These are phyloP conservation scores for Saturnispora halmiae DNA, from an alignment of 805 yeast genomes.

Conservation along the genomic window DNA sequence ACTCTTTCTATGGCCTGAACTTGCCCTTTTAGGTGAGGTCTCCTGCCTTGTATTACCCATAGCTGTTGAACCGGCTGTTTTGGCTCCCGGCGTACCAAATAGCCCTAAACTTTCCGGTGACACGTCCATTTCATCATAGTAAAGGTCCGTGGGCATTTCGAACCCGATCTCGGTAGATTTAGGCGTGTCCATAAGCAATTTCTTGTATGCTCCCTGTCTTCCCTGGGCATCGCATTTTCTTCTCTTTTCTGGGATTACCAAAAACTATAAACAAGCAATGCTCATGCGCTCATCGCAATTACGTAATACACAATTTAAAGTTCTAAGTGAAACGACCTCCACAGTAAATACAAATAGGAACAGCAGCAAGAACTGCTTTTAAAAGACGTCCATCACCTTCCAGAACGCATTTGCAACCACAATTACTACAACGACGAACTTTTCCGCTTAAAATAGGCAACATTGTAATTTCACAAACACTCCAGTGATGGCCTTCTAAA, in stretches of 20 bases:
- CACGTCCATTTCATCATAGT: not conserved
- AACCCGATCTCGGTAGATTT: slow-evolving; percentile 1
- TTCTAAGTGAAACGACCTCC: slow-evolving; percentile 14
- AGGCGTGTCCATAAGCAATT: slow-evolving; percentile 4
- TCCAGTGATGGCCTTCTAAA: slow-evolving; percentile 16
- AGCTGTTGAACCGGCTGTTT: too few species aligned
- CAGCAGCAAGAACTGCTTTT: slow-evolving; percentile 4
- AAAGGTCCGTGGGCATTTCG: not conserved
- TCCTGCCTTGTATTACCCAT: not conserved
- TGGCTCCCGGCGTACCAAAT: not conserved
- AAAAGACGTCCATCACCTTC: slow-evolving; percentile 5
- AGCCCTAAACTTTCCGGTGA: slow-evolving; percentile 4
- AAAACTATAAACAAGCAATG: not conserved
- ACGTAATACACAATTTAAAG: not conserved
- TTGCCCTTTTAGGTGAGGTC: slow-evolving; percentile 11
- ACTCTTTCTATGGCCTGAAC: slow-evolving; percentile 8
- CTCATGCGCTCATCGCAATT: slow-evolving; percentile 4
- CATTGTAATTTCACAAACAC: slow-evolving; percentile 13
- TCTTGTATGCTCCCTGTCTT: not conserved
- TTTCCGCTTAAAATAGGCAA: slow-evolving; percentile 13
- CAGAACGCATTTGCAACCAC: slow-evolving; percentile 9
- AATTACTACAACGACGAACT: slow-evolving; percentile 11
- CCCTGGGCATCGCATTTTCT: not conserved
- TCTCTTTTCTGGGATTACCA: not conserved
- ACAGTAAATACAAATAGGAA: slow-evolving; percentile 13